Conservation (phyloP, 371 early-diverging fungal species). For the Sporodiniella umbellata region DNA sequence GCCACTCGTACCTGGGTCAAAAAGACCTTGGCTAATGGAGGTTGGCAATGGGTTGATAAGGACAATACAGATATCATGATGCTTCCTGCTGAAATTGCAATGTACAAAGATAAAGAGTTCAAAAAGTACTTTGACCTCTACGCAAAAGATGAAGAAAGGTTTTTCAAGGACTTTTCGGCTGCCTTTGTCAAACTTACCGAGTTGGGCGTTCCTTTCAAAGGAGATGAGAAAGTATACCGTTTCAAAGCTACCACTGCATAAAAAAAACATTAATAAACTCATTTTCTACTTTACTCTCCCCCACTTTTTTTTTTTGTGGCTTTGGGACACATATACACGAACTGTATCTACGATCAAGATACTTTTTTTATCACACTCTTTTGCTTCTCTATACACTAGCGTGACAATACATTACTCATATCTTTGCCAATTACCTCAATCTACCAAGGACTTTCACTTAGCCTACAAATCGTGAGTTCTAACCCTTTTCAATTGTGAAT, state of each 20-base stretch:
- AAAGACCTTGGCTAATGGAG: conserved; percentile 61
- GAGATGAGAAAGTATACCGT: conserved; percentile 9
- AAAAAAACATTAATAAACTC: not conserved
- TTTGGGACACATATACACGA: no score
- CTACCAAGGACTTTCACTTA: no score
- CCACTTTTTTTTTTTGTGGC: no score
- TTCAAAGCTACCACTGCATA: conserved; percentile 2
- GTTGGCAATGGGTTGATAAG: conserved; percentile 71
- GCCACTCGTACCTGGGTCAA: conserved; percentile 64
- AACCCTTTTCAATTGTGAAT: no score
- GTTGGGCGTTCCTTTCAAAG: conserved; percentile 59
- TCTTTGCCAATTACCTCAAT: no score
- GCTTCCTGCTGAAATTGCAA: conserved; percentile 83
- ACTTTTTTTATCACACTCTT: no score
- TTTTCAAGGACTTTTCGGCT: conserved; percentile 77
- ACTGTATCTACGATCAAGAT: no score
- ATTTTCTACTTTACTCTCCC: no score
- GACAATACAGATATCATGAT: conserved; percentile 71
- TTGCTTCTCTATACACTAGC: no score
- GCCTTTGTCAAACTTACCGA: conserved; percentile 81
- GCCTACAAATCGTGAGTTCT: no score
- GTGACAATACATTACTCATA: no score
- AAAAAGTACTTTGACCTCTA: conserved; percentile 69
- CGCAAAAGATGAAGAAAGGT: conserved; percentile 68
- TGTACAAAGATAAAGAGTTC: conserved; percentile 57